A percentile compares a stretch with the other conserved stretches of the same genome.
phyloP scores from a whole-genome alignment of 306 rosid genomes.

The Medicago arabica region DNA sequence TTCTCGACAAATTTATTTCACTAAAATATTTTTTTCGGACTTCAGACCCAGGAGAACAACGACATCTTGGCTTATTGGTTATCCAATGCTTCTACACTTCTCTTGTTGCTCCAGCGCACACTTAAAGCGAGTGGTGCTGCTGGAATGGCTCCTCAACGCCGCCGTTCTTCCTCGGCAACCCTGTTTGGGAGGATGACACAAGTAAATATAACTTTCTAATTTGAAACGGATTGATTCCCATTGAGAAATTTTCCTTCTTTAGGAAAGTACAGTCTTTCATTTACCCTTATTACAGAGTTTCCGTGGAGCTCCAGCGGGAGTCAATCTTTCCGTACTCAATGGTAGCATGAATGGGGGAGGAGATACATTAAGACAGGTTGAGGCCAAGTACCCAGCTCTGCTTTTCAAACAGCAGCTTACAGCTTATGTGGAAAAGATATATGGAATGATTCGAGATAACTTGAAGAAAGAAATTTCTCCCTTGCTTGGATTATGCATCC shows the following conservation, averaged over 20 bases:
- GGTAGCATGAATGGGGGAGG: conserved; percentile 62
- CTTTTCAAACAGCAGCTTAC: conserved; percentile 99
- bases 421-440: conserved; percentile 95
- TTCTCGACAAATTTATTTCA: conserved; percentile 31
- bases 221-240: conserved; percentile 24
- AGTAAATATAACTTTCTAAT: conserved; percentile 47
- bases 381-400: conserved; percentile 98
- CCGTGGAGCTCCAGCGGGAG: conserved; percentile 68
- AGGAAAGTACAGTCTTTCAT: conserved; percentile 24
- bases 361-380: conserved; percentile 88
- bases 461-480: conserved; percentile 99
- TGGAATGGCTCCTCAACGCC: conserved; percentile 71
- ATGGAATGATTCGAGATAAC: conserved; percentile 99
- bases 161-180: conserved; percentile 63
- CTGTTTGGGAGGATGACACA: conserved; percentile 71
- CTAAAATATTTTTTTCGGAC: conserved; percentile 39
- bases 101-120: conserved; percentile 67
- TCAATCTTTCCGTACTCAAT: conserved; percentile 51
- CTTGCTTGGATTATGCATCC: conserved; percentile 92
- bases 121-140: conserved; percentile 75
- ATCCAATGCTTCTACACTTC: conserved; percentile 64
- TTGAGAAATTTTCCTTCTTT: conserved; percentile 31
- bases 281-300: conserved; percentile 52
- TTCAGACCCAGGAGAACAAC: conserved; percentile 65
- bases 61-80: conserved; percentile 66